Conservation (phyloP, 768 basidiomycete genomes). For the Exsudoporus frostii region DNA sequence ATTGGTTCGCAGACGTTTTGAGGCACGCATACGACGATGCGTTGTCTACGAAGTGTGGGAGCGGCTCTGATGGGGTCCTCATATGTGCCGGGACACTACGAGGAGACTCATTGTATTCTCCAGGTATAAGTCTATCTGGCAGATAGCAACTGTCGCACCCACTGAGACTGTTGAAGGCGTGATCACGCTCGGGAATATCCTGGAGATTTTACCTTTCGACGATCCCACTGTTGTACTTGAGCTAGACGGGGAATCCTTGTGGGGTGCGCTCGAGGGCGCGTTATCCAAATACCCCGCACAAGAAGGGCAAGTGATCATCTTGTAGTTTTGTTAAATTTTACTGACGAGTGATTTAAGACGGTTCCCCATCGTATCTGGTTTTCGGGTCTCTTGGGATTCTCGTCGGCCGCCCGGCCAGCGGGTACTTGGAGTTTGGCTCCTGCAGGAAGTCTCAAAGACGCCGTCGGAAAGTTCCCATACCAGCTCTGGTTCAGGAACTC, state of each 20-base stretch:
- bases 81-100: conserved; percentile 82
- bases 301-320: conserved; percentile 65
- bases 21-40: conserved; percentile 80
- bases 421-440: conserved; percentile 68
- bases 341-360: conserved; percentile 46
- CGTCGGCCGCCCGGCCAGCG: conserved; percentile 65
- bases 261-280: conserved; percentile 73
- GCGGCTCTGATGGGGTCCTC: conserved; percentile 76
- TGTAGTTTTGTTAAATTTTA: not conserved
- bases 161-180: conserved; percentile 42
- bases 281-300: conserved; percentile 82
- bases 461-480: conserved; percentile 20
- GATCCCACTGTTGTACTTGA: conserved; percentile 82
- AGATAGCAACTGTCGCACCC: not conserved
- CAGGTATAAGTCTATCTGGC: conserved; percentile 45
- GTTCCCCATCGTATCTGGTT: conserved; percentile 84
- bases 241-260: conserved; percentile 73
- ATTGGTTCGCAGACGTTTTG: conserved; percentile 86
- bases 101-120: conserved; percentile 81
- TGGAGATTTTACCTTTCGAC: conserved; percentile 87
- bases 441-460: conserved; percentile 34
- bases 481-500: conserved; percentile 24
- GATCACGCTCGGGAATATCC: conserved; percentile 79
- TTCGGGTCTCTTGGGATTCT: conserved; percentile 87
- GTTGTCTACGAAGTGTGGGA: conserved; percentile 51